phyloP scores from a whole-genome alignment of 1,284 basidiomycete species.

The Cryptococcus sp. region DNA sequence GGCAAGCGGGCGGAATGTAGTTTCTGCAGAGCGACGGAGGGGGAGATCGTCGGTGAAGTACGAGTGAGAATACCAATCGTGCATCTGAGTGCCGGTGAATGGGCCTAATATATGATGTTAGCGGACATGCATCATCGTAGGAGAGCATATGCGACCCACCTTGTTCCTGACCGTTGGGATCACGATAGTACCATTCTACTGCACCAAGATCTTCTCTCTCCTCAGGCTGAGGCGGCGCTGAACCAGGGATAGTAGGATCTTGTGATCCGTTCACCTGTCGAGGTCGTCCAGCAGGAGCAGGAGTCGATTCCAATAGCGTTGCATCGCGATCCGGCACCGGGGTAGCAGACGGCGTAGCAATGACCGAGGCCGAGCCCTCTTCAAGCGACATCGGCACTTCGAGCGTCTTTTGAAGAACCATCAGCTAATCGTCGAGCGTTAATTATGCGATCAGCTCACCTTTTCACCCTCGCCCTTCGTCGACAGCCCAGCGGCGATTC shows the following conservation, averaged over 20 bases:
- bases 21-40: slow-evolving; percentile 67
- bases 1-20: slow-evolving; percentile 49
- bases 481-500: slow-evolving; percentile 37
- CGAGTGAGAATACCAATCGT: slow-evolving; percentile 90
- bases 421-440: neutral
- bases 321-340: slow-evolving; percentile 46
- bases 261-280: slow-evolving; percentile 9
- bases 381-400: slow-evolving; percentile 26
- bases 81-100: slow-evolving; percentile 88
- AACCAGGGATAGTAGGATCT: slow-evolving; percentile 4
- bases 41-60: slow-evolving; percentile 87
- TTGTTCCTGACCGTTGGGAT: slow-evolving; percentile 85
- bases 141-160: slow-evolving; percentile 58
- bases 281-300: slow-evolving; percentile 6
- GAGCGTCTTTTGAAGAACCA: slow-evolving; percentile 16
- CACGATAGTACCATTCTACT: slow-evolving; percentile 88
- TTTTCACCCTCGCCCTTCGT: slow-evolving; percentile 20
- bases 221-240: slow-evolving; percentile 15
- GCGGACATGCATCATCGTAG: neutral
- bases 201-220: slow-evolving; percentile 62
- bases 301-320: slow-evolving; percentile 22
- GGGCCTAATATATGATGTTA: slow-evolving; percentile 64
- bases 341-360: slow-evolving; percentile 43
- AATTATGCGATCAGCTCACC: slow-evolving; percentile 17
- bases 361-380: slow-evolving; percentile 30